These are phyloP conservation scores for Penicillium crystallinum DNA, from an alignment of 495 filamentous ascomycete genomes.

Conservation along the genomic window DNA sequence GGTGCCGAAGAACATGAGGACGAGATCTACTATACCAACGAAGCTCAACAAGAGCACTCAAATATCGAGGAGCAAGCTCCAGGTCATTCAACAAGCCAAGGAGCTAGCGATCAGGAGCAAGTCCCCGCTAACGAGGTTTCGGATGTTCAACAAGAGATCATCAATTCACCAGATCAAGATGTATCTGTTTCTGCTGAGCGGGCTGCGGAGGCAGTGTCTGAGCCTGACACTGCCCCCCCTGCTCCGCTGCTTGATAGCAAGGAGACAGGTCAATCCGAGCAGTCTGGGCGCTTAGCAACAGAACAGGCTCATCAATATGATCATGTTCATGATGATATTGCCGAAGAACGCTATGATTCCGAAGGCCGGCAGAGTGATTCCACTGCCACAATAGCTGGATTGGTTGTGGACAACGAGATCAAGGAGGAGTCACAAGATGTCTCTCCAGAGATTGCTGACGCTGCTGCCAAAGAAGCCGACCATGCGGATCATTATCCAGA, in stretches of 20 bases:
- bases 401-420: slow-evolving; percentile 12
- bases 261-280: background rate
- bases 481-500: slow-evolving; percentile 5
- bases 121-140: slow-evolving; percentile 3
- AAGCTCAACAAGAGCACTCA: slow-evolving; percentile 5
- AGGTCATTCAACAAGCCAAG: background rate
- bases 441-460: slow-evolving; percentile 3
- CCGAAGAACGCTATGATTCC: slow-evolving; percentile 20
- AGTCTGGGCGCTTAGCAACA: background rate
- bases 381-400: slow-evolving; percentile 24
- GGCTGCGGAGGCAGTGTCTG: background rate
- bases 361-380: slow-evolving; percentile 32
- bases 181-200: background rate
- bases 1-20: slow-evolving; percentile 9
- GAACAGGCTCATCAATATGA: slow-evolving; percentile 8
- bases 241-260: background rate
- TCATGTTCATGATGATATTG: slow-evolving; percentile 2
- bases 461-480: slow-evolving; percentile 4
- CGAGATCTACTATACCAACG: slow-evolving; percentile 1
- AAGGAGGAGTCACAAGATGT: slow-evolving; percentile 14
- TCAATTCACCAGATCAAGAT: slow-evolving; percentile 1
- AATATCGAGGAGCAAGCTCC: background rate
- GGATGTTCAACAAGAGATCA: slow-evolving; percentile 1
- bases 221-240: background rate
- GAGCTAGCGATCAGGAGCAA: background rate